phyloP scores from a whole-genome alignment of 805 yeast species.

The Saccharomycopsis malanga region DNA sequence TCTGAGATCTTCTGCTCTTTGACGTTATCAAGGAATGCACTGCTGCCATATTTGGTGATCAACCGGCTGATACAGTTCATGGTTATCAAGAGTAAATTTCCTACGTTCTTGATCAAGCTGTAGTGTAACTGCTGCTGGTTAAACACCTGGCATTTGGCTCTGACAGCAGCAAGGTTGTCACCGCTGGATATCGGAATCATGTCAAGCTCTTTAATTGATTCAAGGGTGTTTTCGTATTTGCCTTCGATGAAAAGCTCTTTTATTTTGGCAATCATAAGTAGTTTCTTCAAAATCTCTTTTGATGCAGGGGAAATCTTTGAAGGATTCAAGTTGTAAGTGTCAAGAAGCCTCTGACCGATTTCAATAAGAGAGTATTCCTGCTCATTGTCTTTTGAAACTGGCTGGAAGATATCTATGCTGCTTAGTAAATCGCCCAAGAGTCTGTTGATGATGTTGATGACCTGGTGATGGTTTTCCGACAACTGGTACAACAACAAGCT shows the following conservation, averaged over 20 bases:
- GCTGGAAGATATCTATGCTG: constrained; percentile 59
- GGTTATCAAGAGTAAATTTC: constrained; percentile 69
- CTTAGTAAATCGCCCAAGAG: constrained; percentile 72
- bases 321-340: constrained; percentile 49
- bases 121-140: constrained; percentile 47
- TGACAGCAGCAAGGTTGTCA: constrained; percentile 48
- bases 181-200: constrained; percentile 54
- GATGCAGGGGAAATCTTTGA: constrained; percentile 42
- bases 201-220: constrained; percentile 49
- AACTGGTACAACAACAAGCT: constrained; percentile 81
- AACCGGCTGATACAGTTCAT: constrained; percentile 70
- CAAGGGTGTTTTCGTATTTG: constrained; percentile 54
- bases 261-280: constrained; percentile 62
- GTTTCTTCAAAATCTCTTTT: constrained; percentile 56
- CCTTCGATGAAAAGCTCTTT: constrained; percentile 49
- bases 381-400: constrained; percentile 29
- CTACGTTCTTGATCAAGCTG: constrained; percentile 68
- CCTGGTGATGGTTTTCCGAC: constrained; percentile 81
- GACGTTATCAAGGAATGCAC: constrained; percentile 37
- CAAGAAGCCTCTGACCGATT: constrained; percentile 32
- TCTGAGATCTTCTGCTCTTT: constrained; percentile 49
- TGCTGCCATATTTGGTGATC: constrained; percentile 33
- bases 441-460: constrained; percentile 64
- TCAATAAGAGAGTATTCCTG: constrained; percentile 35
- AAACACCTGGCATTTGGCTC: constrained; percentile 65